These are phyloP conservation scores for Rhizoclosmatium sp. DNA, from an alignment of 192 early-diverging fungal genomes.

Conservation along the genomic window DNA sequence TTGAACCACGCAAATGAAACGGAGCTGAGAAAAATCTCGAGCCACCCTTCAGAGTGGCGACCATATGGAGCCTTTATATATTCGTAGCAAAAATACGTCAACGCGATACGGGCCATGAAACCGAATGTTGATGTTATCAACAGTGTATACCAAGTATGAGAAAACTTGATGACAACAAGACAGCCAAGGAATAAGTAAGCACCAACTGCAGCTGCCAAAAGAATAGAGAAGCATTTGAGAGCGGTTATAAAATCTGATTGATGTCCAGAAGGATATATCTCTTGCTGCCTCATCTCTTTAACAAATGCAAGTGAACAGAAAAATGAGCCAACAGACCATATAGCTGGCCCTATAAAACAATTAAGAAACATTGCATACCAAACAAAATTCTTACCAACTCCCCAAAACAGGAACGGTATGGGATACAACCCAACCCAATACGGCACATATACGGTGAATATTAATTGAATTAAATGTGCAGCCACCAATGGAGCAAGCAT, in stretches of 20 bases:
- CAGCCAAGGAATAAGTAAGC: background rate
- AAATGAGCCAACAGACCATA: background rate
- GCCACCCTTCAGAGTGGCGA: background rate
- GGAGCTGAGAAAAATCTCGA: conserved; percentile 1
- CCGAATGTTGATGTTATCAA: background rate
- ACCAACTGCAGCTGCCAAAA: background rate
- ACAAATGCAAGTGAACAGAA: background rate
- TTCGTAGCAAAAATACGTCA: background rate
- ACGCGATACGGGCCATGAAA: background rate
- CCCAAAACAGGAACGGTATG: conserved; percentile 4
- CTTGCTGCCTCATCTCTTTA: background rate
- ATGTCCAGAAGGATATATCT: background rate
- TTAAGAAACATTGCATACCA: background rate
- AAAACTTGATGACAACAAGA: conserved; percentile 1
- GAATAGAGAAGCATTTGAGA: background rate
- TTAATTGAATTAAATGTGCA: background rate
- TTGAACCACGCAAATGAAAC: background rate
- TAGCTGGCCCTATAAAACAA: background rate
- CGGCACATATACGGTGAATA: background rate
- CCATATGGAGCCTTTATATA: background rate
- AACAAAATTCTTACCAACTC: background rate
- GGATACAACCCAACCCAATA: background rate
- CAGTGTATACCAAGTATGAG: background rate
- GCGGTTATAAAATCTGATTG: background rate
- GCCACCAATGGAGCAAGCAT: background rate